Evolutionary conservation across 495 filamentous ascomycete species (phyloP), one percentile per base, ranked within the genome.

Genomic region (Oleoguttula mirabilis): DNA sequence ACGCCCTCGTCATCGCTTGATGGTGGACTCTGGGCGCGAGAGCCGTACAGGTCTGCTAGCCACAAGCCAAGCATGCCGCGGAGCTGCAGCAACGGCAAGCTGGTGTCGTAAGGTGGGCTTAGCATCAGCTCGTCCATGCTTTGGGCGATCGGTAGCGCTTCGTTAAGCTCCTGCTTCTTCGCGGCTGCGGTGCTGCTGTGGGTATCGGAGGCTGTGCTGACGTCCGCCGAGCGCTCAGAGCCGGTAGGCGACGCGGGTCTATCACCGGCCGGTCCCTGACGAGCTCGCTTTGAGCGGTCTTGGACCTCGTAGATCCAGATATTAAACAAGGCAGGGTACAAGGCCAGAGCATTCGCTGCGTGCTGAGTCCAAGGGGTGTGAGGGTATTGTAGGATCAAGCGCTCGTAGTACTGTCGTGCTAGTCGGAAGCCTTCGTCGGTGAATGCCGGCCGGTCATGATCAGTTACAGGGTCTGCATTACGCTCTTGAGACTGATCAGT

Each of bases 11-110:
- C n/a, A n/a, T n/a, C n/a, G n/a, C n/a, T n/a, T n/a, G n/a, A n/a
- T n/a, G n/a, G n/a, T n/a, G n/a, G n/a, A n/a, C n/a, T n/a, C n/a
- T n/a, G n/a, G n/a, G n/a, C n/a, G n/a, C 25, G 25, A n/a, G 25
- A 7, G n/a, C 25, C n/a, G 25, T n/a, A 28, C 25, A 88, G 55
- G 48, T 88, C 81, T 2, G 61, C 73, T 17, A 83, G 63, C 70
- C 79, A 88, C 21, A 82, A 58, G 8, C 66, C 72, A 6, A 84
- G 61, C 72, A 82, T 82, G 7, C 66, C 82, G 32, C 78, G 61
- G 8, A 87, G 60, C 40, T 74, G 59, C 24, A 80, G 62, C 37
- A 90, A 55, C 36, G 67, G 66, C 8, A 63, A 44, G 32, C 71
- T 70, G 32, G 73, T 68, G 1, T 71, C 73, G 53, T 75, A 86